A percentile compares a stretch with the other conserved stretches of the same genome.
phyloP scores from a whole-genome alignment of 2,329 filamentous ascomycete species.

The Pseudogymnoascus sp. region DNA sequence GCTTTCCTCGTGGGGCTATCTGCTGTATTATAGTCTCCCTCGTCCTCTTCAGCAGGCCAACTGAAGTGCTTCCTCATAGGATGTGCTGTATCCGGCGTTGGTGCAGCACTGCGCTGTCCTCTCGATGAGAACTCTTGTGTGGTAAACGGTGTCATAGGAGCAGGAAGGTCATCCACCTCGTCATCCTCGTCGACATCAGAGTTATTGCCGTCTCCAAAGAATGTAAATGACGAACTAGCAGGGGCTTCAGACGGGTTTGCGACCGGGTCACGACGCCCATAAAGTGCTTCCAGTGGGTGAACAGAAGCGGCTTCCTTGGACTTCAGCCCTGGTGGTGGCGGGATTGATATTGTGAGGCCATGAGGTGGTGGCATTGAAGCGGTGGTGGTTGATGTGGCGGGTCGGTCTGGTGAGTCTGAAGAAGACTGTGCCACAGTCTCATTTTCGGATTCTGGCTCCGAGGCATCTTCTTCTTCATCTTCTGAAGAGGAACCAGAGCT shows the following conservation, averaged over 20 bases:
- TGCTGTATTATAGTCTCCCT: constrained; percentile 37
- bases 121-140: constrained; percentile 69
- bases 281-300: constrained; percentile 86
- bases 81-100: constrained; percentile 87
- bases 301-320: constrained; percentile 37
- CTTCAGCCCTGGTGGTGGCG: constrained; percentile 36
- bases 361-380: constrained; percentile 45
- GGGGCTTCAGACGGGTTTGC: constrained; percentile 30
- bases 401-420: constrained; percentile 23
- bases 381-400: constrained; percentile 43
- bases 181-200: constrained; percentile 39
- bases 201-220: constrained; percentile 57
- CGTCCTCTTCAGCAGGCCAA: constrained; percentile 41
- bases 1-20: constrained; percentile 10
- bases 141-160: constrained; percentile 76
- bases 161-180: constrained; percentile 27
- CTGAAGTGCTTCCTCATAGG: constrained; percentile 56
- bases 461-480: constrained; percentile 15
- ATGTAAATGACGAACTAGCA: constrained; percentile 61
- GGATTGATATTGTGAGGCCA: constrained; percentile 32
- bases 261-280: constrained; percentile 59
- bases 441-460: constrained; percentile 12
- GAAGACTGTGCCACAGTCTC: constrained; percentile 13
- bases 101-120: constrained; percentile 75
- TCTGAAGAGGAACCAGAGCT: constrained; percentile 21